Base-by-base conservation (phyloP, 441 rosid genomes). In the Populus hybrid region DNA sequence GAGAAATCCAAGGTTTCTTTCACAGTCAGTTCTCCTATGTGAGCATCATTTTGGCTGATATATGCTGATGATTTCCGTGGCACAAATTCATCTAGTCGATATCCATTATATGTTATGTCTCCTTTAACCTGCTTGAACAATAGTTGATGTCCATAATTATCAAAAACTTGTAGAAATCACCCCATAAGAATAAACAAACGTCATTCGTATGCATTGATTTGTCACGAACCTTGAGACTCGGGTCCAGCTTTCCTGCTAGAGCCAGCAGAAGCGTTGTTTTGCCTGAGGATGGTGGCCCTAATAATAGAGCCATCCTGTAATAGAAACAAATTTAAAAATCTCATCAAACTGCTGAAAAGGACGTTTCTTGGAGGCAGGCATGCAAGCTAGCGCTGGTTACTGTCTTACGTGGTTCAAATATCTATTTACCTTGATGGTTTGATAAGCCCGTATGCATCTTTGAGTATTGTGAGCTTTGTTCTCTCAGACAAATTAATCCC, bases 391-490 rank as follows among this genome's bases (percentile, higher is more conserved):
- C 32, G 32, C 32, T 30, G 32, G 32, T 30, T 30, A 30, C 32
- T 30, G 32, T 30, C 32, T 30, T 30, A 30, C 32, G 32, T 30
- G 4, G 32, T 3, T 30, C 32, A 30, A 30, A 65, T 65, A 8
- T 9, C 12, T 50, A 50, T 9, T 16, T 71, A 87, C 93, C 93
- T 89, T 67, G 87, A 78, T 8, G 98, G 97, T 78, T 87, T 91
- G 70, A 94, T 75, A 74, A 94, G 84, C 61, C 98, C 97, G 5
- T 88, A 89, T 70, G 88, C 88, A 72, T 91, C 88, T 14, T 91
- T 80, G 36, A 92, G 97, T 77, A 94, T 90, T 32, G 88, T 83
- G 72, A 88, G 64, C 28, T 81, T 87, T 54, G 78, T 86, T 84
- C 85, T 92, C 69, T 81, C 83, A 73, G 87, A 86, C 6, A 88